Percentiles rank a stretch among this genome's conserved stretches.
These are phyloP conservation scores for Schizophyllum commune DNA, from an alignment of 1,284 basidiomycete species.

Conservation along the genomic window DNA sequence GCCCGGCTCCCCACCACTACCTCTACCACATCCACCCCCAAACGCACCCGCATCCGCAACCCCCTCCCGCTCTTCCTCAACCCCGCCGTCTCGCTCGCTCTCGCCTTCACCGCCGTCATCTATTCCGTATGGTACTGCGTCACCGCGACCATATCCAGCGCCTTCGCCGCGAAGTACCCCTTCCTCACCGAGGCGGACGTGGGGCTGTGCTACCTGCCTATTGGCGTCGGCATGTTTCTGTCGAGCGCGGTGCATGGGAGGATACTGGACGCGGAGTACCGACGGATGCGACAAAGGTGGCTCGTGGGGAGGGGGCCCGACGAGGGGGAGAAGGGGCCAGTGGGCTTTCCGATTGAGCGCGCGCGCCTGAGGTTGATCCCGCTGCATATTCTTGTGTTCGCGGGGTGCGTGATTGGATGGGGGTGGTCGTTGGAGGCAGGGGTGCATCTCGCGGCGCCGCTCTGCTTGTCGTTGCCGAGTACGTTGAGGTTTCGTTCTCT, in stretches of 20 bases:
- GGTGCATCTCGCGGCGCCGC: conserved; percentile 45
- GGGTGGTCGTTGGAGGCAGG: conserved; percentile 54
- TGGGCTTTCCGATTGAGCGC: conserved; percentile 45
- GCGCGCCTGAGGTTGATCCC: conserved; percentile 43
- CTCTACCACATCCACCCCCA: neutral
- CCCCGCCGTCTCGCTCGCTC: conserved; percentile 49
- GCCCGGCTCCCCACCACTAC: neutral
- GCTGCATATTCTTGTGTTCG: conserved; percentile 31
- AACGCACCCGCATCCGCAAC: conserved; percentile 38
- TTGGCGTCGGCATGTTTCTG: conserved; percentile 52
- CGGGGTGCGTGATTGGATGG: conserved; percentile 42
- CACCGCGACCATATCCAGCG: conserved; percentile 53
- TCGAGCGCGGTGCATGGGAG: conserved; percentile 43
- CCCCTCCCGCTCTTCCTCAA: conserved; percentile 53
- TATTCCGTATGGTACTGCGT: conserved; percentile 63
- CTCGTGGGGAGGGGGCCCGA: neutral
- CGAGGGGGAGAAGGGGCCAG: conserved; percentile 16
- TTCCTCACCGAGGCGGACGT: conserved; percentile 53
- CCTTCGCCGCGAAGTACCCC: conserved; percentile 53
- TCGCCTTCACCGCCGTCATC: conserved; percentile 50
- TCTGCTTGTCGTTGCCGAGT: conserved; percentile 53
- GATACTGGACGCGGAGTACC: conserved; percentile 52
- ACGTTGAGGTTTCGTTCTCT: conserved; percentile 15
- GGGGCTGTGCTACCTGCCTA: conserved; percentile 63
- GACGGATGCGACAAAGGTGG: conserved; percentile 7